Percentiles rank a stretch among this genome's conserved stretches.
Conservation (phyloP, 495 filamentous ascomycete species). For the Glarea lozoyensis region DNA sequence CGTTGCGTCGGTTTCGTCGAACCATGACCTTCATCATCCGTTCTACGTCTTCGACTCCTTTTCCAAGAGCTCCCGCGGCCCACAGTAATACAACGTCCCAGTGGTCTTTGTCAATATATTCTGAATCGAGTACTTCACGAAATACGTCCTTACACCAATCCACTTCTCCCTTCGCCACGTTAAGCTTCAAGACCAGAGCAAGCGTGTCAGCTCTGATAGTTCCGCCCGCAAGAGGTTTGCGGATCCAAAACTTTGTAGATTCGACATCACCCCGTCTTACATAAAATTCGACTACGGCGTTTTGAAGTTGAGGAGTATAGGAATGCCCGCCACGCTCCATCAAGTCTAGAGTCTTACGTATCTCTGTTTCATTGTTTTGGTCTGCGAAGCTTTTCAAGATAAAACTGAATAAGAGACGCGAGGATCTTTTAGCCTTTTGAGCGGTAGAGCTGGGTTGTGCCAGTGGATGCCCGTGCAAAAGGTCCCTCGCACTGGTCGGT, state of each 20-base stretch:
- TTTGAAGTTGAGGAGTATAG: conserved; percentile 31
- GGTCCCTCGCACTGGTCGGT: conserved; percentile 46
- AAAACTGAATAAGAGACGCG: conserved; percentile 42
- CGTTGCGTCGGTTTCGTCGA: conserved; percentile 32
- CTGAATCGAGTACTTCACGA: conserved; percentile 41
- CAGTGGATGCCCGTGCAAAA: conserved; percentile 34
- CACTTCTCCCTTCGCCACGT: conserved; percentile 46
- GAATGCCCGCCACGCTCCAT: conserved; percentile 24
- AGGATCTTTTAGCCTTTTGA: background rate
- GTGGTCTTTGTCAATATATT: conserved; percentile 36
- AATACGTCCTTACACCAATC: conserved; percentile 59
- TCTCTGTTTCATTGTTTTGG: conserved; percentile 48
- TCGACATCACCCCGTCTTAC: conserved; percentile 37
- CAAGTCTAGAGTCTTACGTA: conserved; percentile 32
- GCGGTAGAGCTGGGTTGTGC: too few species aligned
- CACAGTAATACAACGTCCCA: conserved; percentile 69
- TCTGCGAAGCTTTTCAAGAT: conserved; percentile 59
- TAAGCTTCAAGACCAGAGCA: conserved; percentile 42
- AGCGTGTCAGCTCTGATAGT: conserved; percentile 35
- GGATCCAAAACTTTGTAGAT: conserved; percentile 55
- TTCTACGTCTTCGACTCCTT: conserved; percentile 59
- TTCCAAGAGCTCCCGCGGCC: conserved; percentile 59
- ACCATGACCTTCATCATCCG: conserved; percentile 57
- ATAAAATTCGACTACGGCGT: conserved; percentile 44
- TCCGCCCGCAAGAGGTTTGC: conserved; percentile 35